phyloP scores from a whole-genome alignment of 805 yeast genomes.

The Geotrichum ghanense region DNA sequence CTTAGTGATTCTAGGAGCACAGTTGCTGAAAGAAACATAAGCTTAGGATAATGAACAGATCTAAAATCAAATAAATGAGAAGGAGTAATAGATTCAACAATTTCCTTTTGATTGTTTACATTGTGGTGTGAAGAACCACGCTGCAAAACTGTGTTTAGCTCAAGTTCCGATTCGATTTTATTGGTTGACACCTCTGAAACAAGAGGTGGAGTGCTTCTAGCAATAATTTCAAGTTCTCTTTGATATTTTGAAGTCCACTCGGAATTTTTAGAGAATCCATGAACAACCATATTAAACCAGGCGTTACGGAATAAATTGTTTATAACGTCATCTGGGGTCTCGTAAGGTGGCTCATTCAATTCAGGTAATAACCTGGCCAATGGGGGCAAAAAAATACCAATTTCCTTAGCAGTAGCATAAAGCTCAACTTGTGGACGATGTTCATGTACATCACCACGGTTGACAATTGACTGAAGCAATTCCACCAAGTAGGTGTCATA shows the following conservation, averaged over 20 bases:
- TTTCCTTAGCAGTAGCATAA: constrained; percentile 44
- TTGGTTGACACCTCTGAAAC: constrained; percentile 73
- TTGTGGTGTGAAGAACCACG: constrained; percentile 81
- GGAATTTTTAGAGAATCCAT: constrained; percentile 57
- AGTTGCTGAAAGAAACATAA: constrained; percentile 81
- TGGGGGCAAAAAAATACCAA: constrained; percentile 57
- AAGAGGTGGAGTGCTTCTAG: constrained; percentile 77
- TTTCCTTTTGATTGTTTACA: constrained; percentile 57
- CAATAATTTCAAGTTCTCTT: constrained; percentile 51
- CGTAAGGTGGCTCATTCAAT: constrained; percentile 34
- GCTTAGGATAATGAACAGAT: constrained; percentile 55
- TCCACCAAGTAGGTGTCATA: constrained; percentile 52
- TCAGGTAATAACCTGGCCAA: constrained; percentile 65
- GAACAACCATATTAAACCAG: constrained; percentile 91
- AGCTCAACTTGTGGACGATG: constrained; percentile 49
- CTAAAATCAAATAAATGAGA: constrained; percentile 43
- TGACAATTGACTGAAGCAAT: constrained; percentile 51
- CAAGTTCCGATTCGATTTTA: constrained; percentile 83
- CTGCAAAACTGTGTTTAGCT: constrained; percentile 79
- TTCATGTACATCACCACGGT: constrained; percentile 68
- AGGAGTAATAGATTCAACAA: constrained; percentile 26
- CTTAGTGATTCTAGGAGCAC: constrained; percentile 69
- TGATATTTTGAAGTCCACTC: constrained; percentile 38
- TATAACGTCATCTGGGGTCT: constrained; percentile 35
- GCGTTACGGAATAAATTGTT: constrained; percentile 65